Percentiles rank a stretch among this genome's conserved stretches.
Evolutionary conservation across 2,329 filamentous ascomycete species (phyloP).

Genomic region (Cladosporium velox): DNA sequence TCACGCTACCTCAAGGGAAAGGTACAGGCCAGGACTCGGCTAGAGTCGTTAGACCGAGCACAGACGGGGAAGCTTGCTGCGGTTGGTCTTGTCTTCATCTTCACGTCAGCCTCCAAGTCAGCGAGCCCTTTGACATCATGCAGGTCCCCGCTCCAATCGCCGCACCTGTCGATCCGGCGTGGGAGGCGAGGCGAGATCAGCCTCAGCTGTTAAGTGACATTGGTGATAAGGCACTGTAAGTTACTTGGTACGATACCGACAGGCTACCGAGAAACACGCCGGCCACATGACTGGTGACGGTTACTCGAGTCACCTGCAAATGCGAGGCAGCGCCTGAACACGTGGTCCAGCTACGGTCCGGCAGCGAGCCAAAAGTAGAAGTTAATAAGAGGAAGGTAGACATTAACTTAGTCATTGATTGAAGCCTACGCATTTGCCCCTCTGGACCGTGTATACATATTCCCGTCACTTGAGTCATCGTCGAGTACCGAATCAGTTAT

Average conservation of each 20-base stretch:
- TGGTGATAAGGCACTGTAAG: neutral
- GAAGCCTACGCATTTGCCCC: neutral
- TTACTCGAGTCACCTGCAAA: neutral
- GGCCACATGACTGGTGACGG: neutral
- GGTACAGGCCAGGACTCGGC: slow-evolving; percentile 1
- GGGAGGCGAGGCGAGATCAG: neutral
- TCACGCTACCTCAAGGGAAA: slow-evolving; percentile 8
- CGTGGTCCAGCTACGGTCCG: neutral
- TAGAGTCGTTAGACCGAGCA: slow-evolving; percentile 3
- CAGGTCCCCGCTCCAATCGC: slow-evolving; percentile 16
- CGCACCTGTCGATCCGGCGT: neutral
- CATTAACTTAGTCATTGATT: slow-evolving; percentile 5
- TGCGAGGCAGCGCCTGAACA: neutral
- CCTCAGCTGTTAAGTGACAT: neutral
- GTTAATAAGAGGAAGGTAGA: neutral
- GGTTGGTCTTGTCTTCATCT: slow-evolving; percentile 1
- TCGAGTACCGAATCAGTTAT: neutral
- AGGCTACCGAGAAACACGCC: neutral
- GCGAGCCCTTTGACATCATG: slow-evolving; percentile 16
- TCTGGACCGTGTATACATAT: neutral
- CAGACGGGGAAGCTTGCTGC: slow-evolving; percentile 13
- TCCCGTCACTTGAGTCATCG: slow-evolving; percentile 5
- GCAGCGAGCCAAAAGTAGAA: neutral
- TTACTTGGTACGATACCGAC: slow-evolving; percentile 2
- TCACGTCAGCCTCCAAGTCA: neutral